A percentile compares a stretch with the other conserved stretches of the same genome.
phyloP scores from a whole-genome alignment of 2,329 filamentous ascomycete species.

The Coniochaeta sp. region DNA sequence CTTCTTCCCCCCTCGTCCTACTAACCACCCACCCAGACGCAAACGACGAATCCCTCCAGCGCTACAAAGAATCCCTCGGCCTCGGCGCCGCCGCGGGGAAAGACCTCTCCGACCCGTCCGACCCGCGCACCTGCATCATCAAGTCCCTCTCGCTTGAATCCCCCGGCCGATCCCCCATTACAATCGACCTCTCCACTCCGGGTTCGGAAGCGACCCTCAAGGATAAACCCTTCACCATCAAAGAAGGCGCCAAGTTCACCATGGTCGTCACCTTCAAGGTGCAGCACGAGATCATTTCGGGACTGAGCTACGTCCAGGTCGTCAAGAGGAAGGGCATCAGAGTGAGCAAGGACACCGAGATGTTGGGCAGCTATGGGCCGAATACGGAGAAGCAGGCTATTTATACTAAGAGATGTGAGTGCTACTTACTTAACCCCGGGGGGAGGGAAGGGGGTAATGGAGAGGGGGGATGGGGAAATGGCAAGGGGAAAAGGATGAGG shows the following conservation, averaged over 20 bases:
- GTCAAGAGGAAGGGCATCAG: slow-evolving; percentile 84
- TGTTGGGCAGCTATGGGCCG: slow-evolving; percentile 94
- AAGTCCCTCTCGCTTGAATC: slow-evolving; percentile 83
- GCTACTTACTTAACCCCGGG: too few species aligned
- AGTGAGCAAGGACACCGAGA: slow-evolving; percentile 91
- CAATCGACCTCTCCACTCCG: slow-evolving; percentile 74
- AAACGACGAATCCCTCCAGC: slow-evolving; percentile 87
- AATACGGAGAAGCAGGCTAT: slow-evolving; percentile 80
- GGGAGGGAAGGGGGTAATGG: too few species aligned
- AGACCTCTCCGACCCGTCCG: slow-evolving; percentile 67
- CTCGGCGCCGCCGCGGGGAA: slow-evolving; percentile 69
- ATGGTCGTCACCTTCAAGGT: slow-evolving; percentile 95
- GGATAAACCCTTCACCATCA: slow-evolving; percentile 92
- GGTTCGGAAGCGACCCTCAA: slow-evolving; percentile 74
- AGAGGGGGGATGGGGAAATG: too few species aligned
- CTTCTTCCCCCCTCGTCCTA: neutral
- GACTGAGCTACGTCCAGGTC: slow-evolving; percentile 90
- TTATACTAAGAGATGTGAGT: slow-evolving; percentile 89
- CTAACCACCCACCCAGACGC: slow-evolving; percentile 42
- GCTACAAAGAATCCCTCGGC: slow-evolving; percentile 96
- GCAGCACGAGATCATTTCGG: slow-evolving; percentile 91
- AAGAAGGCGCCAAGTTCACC: slow-evolving; percentile 87
- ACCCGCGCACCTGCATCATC: slow-evolving; percentile 89
- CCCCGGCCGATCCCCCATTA: slow-evolving; percentile 73
- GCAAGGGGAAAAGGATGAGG: too few species aligned